Evolutionary conservation across 1,284 basidiomycete species (phyloP), one percentile per base, ranked within the genome.

Genomic region (Naganishia sp.): DNA sequence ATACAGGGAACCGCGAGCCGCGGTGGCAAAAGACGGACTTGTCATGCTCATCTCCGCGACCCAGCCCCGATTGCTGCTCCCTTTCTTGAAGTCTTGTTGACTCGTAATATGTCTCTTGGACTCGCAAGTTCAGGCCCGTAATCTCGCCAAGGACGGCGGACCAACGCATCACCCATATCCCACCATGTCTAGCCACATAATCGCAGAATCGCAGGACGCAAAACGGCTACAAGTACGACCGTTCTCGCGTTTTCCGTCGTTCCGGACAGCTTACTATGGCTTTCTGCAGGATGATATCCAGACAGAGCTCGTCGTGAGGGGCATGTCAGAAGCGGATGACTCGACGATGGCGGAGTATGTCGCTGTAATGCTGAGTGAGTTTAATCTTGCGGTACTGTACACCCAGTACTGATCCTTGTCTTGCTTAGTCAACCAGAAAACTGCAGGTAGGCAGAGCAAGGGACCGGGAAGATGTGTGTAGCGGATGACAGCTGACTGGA

Each of bases 341-440:
- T 46, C 56, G 13, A 69, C 68, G 1, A 63, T 69, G 68, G 68
- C 68, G 31, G 68, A 69, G 42, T 69, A 69, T 50, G 61, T 69
- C 9, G 62, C 65, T n/a, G 68, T 69, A 11, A 65, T 69, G 68
- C 39, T 65, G 21, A 64, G 67, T 68, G 35, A 56, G 67, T 68
- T n/a, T 9, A 21, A n/a, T 21, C 10, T 23, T 18, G 6, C n/a
- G 3, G 5, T 10, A 31, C 32, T 11, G 31, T 28, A 13, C 3
- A 23, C 18, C 28, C 6, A 2, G 11, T 18, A 41, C 13, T 45
- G 25, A 42, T 39, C 28, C n/a, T 9, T 42, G 10, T 17, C 23
- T n/a, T 15, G 28, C 21, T 9, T 32, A 68, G 67, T 69, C 60
- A 69, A 69, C 45, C 60, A 66, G 31, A 69, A 69, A 39, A 62